Evolutionary conservation across 768 basidiomycete species (phyloP).

Genomic region (Auriscalpium vulgare): DNA sequence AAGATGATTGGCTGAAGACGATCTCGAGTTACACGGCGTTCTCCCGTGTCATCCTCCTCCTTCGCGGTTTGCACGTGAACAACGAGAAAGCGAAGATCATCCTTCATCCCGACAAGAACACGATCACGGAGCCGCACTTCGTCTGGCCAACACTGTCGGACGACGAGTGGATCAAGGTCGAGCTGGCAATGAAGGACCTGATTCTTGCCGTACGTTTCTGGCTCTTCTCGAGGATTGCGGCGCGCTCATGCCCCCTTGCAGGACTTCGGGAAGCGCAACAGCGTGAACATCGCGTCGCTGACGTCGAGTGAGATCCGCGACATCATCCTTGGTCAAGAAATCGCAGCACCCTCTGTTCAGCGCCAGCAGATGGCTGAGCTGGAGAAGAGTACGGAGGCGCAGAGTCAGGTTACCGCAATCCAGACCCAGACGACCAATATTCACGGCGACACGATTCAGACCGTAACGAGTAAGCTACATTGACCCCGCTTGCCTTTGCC

Average conservation of each 20-base stretch:
- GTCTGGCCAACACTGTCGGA: slow-evolving; percentile 92
- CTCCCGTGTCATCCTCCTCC: slow-evolving; percentile 92
- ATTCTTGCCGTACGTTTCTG: slow-evolving; percentile 66
- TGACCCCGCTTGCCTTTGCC: background rate
- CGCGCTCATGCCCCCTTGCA: slow-evolving; percentile 24
- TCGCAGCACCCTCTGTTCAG: slow-evolving; percentile 90
- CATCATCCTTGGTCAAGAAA: slow-evolving; percentile 98
- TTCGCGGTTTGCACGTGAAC: slow-evolving; percentile 97
- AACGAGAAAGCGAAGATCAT: slow-evolving; percentile 99
- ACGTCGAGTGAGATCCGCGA: slow-evolving; percentile 96
- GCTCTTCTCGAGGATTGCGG: background rate
- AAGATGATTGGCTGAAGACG: slow-evolving; percentile 98
- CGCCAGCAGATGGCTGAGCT: slow-evolving; percentile 99
- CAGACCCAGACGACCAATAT: slow-evolving; percentile 98
- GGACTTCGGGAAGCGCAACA: slow-evolving; percentile 99
- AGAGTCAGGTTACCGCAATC: slow-evolving; percentile 89
- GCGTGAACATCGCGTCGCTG: slow-evolving; percentile 95
- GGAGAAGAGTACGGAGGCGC: slow-evolving; percentile 93
- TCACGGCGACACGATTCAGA: slow-evolving; percentile 93
- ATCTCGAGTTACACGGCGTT: slow-evolving; percentile 99
- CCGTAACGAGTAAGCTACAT: slow-evolving; percentile 69
- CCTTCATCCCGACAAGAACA: slow-evolving; percentile 93
- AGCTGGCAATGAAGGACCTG: slow-evolving; percentile 96
- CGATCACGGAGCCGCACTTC: slow-evolving; percentile 95
- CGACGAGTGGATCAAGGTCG: slow-evolving; percentile 98